A percentile compares a stretch with the other conserved stretches of the same genome.
phyloP scores from a whole-genome alignment of 192 early-diverging fungal genomes.

The Coemansia interrupta region DNA sequence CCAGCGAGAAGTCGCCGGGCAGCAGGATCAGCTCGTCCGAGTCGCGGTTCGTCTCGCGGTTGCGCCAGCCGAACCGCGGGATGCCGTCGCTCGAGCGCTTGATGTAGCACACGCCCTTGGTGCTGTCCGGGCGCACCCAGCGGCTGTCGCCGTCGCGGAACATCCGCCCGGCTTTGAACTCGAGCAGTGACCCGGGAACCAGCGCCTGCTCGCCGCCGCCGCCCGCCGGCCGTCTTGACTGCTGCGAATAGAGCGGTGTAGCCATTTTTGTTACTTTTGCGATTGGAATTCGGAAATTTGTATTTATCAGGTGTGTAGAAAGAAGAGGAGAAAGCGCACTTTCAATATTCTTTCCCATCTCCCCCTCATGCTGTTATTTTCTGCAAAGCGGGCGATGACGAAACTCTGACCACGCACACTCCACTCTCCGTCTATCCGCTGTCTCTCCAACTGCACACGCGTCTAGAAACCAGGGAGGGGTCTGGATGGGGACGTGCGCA shows the following conservation, averaged over 20 bases:
- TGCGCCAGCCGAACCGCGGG: conserved; percentile 80
- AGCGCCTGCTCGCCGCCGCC: neutral
- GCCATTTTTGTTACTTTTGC: neutral
- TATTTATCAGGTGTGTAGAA: too few relatives aligned
- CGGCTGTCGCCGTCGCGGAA: conserved; percentile 62
- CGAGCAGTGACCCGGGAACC: conserved; percentile 22
- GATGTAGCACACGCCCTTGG: conserved; percentile 58
- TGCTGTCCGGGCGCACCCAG: conserved; percentile 67
- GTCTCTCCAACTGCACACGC: too few relatives aligned
- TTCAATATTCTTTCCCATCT: too few relatives aligned
- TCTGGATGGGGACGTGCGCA: too few relatives aligned
- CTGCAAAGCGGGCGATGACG: too few relatives aligned
- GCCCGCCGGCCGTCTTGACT: neutral
- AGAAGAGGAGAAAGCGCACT: too few relatives aligned
- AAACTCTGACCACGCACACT: too few relatives aligned
- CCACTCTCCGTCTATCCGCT: too few relatives aligned
- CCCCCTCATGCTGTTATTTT: too few relatives aligned
- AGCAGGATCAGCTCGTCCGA: conserved; percentile 74
- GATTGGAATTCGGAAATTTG: neutral
- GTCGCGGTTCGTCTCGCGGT: conserved; percentile 53
- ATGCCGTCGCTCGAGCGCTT: conserved; percentile 62
- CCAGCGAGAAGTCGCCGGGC: conserved; percentile 70
- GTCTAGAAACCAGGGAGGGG: too few relatives aligned
- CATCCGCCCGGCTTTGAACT: conserved; percentile 73
- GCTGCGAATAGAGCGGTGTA: conserved; percentile 12